These are phyloP conservation scores for Sphaerobolus stellatus DNA, from an alignment of 1,284 basidiomycete genomes.

Conservation along the genomic window DNA sequence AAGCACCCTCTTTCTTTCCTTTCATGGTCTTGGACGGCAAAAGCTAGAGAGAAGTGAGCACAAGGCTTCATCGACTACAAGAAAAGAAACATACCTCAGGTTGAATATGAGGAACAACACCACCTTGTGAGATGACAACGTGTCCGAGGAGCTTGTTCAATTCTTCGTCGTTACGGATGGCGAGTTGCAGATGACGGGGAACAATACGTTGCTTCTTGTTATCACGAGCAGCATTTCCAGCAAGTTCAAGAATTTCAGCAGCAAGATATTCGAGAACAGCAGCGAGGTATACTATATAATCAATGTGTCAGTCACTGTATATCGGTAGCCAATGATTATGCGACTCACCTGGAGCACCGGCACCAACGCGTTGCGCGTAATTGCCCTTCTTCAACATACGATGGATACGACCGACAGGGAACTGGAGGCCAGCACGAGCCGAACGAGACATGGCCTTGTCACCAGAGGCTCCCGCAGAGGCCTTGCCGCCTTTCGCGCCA, in stretches of 20 bases:
- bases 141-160: conserved; percentile 76
- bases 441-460: conserved; percentile 72
- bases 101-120: conserved; percentile 77
- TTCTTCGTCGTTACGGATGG: conserved; percentile 88
- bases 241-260: conserved; percentile 76
- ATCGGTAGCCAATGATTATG: background rate
- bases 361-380: conserved; percentile 78
- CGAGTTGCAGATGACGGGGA: conserved; percentile 86
- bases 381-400: conserved; percentile 84
- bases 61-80: background rate
- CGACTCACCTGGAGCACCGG: conserved; percentile 58
- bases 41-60: conserved; percentile 38
- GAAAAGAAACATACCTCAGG: conserved; percentile 30
- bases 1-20: conserved; percentile 48
- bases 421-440: conserved; percentile 81
- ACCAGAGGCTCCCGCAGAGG: conserved; percentile 43
- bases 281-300: conserved; percentile 63
- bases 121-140: conserved; percentile 89
- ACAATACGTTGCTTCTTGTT: conserved; percentile 90
- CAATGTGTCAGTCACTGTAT: background rate
- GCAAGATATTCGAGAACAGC: conserved; percentile 72
- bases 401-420: conserved; percentile 82
- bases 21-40: conserved; percentile 65
- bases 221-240: conserved; percentile 67
- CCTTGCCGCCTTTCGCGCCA: conserved; percentile 48